Conservation (phyloP, 306 rosid species). For the Parietaria judaica region DNA sequence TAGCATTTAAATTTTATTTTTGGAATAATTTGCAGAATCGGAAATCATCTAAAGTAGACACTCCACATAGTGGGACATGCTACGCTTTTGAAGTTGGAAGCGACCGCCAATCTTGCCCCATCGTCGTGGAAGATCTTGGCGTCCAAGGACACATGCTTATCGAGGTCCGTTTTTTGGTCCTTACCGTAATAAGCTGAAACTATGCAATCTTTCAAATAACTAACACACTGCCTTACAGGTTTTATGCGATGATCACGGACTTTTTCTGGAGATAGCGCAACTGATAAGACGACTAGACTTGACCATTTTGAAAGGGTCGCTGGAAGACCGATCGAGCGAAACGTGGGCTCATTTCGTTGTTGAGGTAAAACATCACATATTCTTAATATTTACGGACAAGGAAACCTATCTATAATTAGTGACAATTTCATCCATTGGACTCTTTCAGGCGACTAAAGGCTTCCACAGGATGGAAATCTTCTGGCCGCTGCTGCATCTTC, state of each 20-base stretch:
- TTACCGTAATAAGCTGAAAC: too few species aligned
- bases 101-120: constrained; percentile 52
- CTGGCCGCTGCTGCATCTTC: constrained; percentile 77
- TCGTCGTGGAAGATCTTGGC: constrained; percentile 80
- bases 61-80: constrained; percentile 48
- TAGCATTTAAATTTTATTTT: neutral
- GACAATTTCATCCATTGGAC: neutral
- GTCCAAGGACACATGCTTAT: constrained; percentile 66
- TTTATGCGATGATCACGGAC: constrained; percentile 58
- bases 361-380: constrained; percentile 37
- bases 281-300: constrained; percentile 48
- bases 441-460: constrained; percentile 62
- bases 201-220: neutral
- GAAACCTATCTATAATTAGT: too few species aligned
- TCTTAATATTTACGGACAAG: neutral
- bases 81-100: constrained; percentile 54
- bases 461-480: constrained; percentile 82
- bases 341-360: constrained; percentile 72
- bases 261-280: constrained; percentile 76
- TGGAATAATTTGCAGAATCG: neutral
- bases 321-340: constrained; percentile 41
- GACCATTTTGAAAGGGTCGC: constrained; percentile 59
- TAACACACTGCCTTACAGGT: constrained; percentile 22
- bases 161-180: constrained; percentile 35
- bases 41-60: constrained; percentile 15